Conservation (phyloP, 2,329 filamentous ascomycete genomes). For the Penicillium sp. region DNA sequence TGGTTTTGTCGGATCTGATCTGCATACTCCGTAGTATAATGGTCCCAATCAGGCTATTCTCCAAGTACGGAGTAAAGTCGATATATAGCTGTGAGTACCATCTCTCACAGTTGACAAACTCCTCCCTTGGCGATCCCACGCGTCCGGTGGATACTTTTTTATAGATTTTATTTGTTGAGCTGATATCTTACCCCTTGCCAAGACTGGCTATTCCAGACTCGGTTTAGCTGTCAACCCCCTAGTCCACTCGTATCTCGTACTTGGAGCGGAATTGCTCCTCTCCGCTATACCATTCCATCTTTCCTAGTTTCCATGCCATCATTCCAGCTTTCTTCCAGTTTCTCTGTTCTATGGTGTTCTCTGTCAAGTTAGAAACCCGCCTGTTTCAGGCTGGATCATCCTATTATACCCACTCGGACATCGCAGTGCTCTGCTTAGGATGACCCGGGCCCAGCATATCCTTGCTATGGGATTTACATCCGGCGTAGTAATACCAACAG, state of each 20-base stretch:
- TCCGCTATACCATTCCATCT: no score
- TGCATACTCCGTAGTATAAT: not conserved
- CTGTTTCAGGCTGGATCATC: not conserved
- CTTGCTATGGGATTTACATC: not conserved
- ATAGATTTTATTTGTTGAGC: not conserved
- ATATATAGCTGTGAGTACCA: not conserved
- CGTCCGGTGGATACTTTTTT: not conserved
- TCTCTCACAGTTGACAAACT: not conserved
- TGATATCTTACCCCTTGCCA: not conserved
- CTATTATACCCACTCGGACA: not conserved
- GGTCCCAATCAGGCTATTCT: not conserved
- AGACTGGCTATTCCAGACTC: not conserved
- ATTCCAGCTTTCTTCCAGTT: not conserved
- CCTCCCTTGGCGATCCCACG: not conserved
- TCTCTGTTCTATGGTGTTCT: not conserved
- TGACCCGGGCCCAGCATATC: not conserved
- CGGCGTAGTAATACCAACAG: not conserved
- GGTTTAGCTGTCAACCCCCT: not conserved
- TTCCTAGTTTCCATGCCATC: not conserved
- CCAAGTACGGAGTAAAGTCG: not conserved
- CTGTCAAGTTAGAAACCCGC: not conserved
- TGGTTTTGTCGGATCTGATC: not conserved
- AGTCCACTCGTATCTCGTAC: not conserved
- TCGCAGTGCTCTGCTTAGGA: not conserved
- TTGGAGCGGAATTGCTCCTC: not conserved